phyloP scores from a whole-genome alignment of 805 yeast genomes.

The Brettanomyces naardenensis region DNA sequence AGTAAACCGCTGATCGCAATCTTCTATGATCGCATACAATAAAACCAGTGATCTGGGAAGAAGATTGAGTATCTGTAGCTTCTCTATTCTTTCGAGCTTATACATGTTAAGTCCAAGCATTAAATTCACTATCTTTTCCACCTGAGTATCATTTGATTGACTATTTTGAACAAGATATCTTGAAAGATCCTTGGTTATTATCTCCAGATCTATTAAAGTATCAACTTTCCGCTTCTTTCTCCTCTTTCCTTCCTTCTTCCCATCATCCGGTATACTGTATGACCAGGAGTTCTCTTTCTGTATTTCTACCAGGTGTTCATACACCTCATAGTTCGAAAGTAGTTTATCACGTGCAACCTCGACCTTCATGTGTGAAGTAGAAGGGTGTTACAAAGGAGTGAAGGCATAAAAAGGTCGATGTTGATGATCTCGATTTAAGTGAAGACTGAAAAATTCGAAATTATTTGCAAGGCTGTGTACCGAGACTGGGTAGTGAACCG shows the following conservation, averaged over 20 bases:
- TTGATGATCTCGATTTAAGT: too few species aligned
- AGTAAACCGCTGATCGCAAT: constrained; percentile 80
- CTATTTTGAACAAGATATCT: constrained; percentile 31
- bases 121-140: constrained; percentile 23
- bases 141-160: constrained; percentile 26
- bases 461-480: too few species aligned
- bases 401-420: too few species aligned
- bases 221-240: constrained; percentile 21
- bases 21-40: constrained; percentile 76
- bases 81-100: constrained; percentile 72
- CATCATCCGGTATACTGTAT: constrained; percentile 23
- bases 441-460: too few species aligned
- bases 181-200: constrained; percentile 39
- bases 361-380: constrained; percentile 25
- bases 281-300: constrained; percentile 42
- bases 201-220: constrained; percentile 39
- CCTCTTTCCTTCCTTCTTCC: constrained; percentile 12
- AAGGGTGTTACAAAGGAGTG: too few species aligned
- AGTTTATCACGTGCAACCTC: constrained; percentile 46
- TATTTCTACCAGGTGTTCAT: constrained; percentile 41
- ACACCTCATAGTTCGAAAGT: constrained; percentile 60
- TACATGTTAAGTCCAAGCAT: constrained; percentile 40
- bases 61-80: constrained; percentile 72
- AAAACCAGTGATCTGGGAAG: constrained; percentile 77
- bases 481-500: too few species aligned